These are phyloP conservation scores for Medicago arabica DNA, from an alignment of 306 rosid genomes.

Conservation along the genomic window DNA sequence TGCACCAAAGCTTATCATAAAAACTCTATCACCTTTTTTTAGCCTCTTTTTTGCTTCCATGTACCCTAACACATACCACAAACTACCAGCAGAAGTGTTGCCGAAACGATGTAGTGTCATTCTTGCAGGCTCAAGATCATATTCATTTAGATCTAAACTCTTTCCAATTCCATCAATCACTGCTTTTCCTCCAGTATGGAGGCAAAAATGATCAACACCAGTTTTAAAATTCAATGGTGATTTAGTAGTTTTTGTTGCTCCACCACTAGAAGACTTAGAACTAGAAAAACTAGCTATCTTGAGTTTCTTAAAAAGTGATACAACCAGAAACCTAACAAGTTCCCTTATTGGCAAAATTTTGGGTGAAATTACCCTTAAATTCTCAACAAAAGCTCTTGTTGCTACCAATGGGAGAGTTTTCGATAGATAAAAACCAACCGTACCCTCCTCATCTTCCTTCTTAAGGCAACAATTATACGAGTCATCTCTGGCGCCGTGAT, in stretches of 20 bases:
- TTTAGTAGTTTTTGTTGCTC: slow-evolving; percentile 37
- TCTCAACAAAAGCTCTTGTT: slow-evolving; percentile 85
- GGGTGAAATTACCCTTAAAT: slow-evolving; percentile 67
- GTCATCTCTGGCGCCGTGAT: slow-evolving; percentile 82
- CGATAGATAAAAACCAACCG: slow-evolving; percentile 63
- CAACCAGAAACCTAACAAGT: slow-evolving; percentile 55
- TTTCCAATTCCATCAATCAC: slow-evolving; percentile 86
- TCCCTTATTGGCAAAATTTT: slow-evolving; percentile 78
- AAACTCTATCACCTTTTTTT: slow-evolving; percentile 63
- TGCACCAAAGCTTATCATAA: slow-evolving; percentile 95
- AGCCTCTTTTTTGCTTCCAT: slow-evolving; percentile 94
- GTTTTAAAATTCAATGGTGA: slow-evolving; percentile 62
- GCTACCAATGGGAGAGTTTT: slow-evolving; percentile 82
- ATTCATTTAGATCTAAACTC: slow-evolving; percentile 62
- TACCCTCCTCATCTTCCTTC: slow-evolving; percentile 70
- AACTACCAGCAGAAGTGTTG: slow-evolving; percentile 83
- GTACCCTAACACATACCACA: slow-evolving; percentile 89
- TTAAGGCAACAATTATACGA: slow-evolving; percentile 71
- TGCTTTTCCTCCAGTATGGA: slow-evolving; percentile 91
- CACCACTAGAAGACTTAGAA: background rate
- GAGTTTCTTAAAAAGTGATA: slow-evolving; percentile 43
- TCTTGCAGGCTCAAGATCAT: slow-evolving; percentile 87
- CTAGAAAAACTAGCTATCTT: background rate
- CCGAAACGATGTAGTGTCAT: slow-evolving; percentile 94
- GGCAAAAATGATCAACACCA: slow-evolving; percentile 81